Conservation (phyloP, 805 yeast genomes). For the Candida peoriensis region DNA sequence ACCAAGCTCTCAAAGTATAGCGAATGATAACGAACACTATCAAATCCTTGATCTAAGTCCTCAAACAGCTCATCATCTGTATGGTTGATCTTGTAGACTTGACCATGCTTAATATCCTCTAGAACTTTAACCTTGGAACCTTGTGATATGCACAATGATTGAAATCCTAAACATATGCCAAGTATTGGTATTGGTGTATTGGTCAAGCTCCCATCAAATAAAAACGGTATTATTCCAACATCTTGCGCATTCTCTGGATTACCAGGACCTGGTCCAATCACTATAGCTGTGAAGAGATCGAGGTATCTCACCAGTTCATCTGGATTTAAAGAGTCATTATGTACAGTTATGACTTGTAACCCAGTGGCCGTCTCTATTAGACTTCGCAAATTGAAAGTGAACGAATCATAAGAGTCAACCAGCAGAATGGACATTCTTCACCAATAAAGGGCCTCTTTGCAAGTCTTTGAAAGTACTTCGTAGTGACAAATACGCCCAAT, state of each 20-base stretch:
- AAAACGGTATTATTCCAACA: constrained; percentile 61
- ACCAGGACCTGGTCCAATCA: constrained; percentile 98
- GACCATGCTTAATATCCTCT: constrained; percentile 76
- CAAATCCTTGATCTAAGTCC: constrained; percentile 39
- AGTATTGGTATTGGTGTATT: constrained; percentile 52
- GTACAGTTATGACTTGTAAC: constrained; percentile 30
- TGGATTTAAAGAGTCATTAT: constrained; percentile 31
- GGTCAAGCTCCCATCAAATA: constrained; percentile 39
- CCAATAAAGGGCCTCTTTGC: background rate
- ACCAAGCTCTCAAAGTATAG: constrained; percentile 41
- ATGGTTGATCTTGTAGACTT: constrained; percentile 43
- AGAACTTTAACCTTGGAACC: constrained; percentile 56
- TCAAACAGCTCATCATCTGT: constrained; percentile 33
- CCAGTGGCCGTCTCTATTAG: constrained; percentile 51
- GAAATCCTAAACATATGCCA: constrained; percentile 94
- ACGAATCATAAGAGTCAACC: constrained; percentile 93
- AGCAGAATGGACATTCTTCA: constrained; percentile 49
- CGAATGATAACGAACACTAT: constrained; percentile 88
- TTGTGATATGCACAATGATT: constrained; percentile 60
- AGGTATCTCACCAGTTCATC: constrained; percentile 38
- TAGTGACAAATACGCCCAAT: no score
- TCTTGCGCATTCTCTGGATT: constrained; percentile 62
- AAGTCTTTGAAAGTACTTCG: no score
- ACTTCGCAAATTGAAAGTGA: constrained; percentile 73
- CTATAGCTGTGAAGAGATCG: constrained; percentile 61